These are phyloP conservation scores for Ceratocystis eucalypticola DNA, from an alignment of 2,329 filamentous ascomycete genomes.

Conservation along the genomic window DNA sequence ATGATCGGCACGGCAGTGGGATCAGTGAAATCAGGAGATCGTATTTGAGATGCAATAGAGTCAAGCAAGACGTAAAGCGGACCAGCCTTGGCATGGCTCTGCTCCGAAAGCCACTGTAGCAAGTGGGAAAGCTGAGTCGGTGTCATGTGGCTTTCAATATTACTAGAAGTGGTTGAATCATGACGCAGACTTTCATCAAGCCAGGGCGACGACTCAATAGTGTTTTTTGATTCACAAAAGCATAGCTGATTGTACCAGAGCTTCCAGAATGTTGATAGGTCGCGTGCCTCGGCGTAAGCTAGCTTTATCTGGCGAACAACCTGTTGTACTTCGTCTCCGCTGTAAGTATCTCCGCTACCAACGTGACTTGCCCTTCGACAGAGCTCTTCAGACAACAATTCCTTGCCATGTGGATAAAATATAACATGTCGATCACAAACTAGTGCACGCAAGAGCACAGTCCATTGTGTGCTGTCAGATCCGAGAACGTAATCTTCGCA, in stretches of 20 bases:
- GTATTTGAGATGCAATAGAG: conserved; percentile 32
- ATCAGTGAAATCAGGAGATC: conserved; percentile 32
- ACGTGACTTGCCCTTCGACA: conserved; percentile 24
- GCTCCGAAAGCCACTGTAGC: conserved; percentile 31
- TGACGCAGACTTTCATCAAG: conserved; percentile 18
- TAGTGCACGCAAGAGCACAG: conserved; percentile 30
- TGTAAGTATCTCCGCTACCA: conserved; percentile 18
- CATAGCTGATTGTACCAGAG: conserved; percentile 35
- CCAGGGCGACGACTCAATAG: conserved; percentile 27
- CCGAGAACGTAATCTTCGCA: conserved; percentile 33
- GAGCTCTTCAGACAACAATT: conserved; percentile 31
- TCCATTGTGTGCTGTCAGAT: conserved; percentile 30
- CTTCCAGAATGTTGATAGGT: conserved; percentile 35
- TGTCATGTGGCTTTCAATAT: conserved; percentile 33
- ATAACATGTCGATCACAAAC: conserved; percentile 37
- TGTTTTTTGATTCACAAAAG: conserved; percentile 25
- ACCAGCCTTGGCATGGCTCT: conserved; percentile 24
- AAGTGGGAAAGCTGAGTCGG: conserved; percentile 32
- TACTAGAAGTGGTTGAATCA: conserved; percentile 14
- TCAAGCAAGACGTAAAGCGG: conserved; percentile 33
- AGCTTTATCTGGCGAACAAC: conserved; percentile 27
- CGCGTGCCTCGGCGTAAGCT: conserved; percentile 33
- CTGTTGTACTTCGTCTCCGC: conserved; percentile 22
- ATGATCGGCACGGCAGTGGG: conserved; percentile 30
- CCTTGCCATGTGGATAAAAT: conserved; percentile 27